Percentiles rank a stretch among this genome's conserved stretches.
Evolutionary conservation across 345 rosid species (phyloP).

Genomic region (Populus ilicifolia): DNA sequence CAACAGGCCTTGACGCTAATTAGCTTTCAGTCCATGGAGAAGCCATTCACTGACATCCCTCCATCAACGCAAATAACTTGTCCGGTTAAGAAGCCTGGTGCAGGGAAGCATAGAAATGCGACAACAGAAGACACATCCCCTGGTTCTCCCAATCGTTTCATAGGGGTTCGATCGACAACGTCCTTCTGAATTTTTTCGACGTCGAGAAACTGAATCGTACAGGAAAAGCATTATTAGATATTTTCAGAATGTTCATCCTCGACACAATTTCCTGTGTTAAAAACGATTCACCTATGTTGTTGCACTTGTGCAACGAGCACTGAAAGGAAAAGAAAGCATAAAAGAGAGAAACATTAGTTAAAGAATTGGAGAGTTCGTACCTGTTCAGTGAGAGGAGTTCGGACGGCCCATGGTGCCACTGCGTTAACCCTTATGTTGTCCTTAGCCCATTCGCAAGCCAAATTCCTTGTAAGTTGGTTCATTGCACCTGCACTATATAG

Average conservation of each 20-base stretch:
- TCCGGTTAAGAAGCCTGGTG: background rate
- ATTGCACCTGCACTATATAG: background rate
- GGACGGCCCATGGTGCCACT: background rate
- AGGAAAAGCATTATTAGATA: background rate
- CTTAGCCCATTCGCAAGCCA: background rate
- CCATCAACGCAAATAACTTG: background rate
- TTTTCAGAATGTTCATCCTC: background rate
- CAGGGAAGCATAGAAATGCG: background rate
- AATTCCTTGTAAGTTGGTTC: constrained; percentile 2
- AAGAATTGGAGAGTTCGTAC: background rate
- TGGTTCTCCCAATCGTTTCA: background rate
- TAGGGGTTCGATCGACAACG: background rate
- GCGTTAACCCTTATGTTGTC: constrained; percentile 4
- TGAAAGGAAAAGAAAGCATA: background rate
- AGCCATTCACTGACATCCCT: background rate
- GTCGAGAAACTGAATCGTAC: background rate
- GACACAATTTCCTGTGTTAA: too few species aligned
- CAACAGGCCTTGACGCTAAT: background rate
- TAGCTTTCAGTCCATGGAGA: background rate
- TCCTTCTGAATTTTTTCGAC: background rate
- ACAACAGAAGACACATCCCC: background rate
- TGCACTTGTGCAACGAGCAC: too few species aligned
- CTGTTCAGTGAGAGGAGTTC: background rate
- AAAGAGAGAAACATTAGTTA: background rate
- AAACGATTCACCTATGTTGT: too few species aligned